Evolutionary conservation across 148 eudicot genomes (phyloP).

Genomic region (Rhododendron henanense): DNA sequence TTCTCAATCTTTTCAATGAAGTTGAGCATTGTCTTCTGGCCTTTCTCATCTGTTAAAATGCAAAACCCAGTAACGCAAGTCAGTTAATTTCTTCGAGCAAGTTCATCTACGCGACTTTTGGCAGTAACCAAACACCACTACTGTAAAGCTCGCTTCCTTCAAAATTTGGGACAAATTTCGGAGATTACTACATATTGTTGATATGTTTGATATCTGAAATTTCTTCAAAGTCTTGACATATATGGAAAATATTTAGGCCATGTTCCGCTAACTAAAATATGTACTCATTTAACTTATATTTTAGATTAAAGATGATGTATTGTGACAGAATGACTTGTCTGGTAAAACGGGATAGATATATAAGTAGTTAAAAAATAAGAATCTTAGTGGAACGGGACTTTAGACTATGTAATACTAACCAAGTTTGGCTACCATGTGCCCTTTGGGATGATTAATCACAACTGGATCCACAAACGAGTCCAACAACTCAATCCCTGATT

Average conservation of each 20-base stretch:
- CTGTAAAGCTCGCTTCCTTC: too few relatives aligned
- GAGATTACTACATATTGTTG: neutral
- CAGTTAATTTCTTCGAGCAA: too few relatives aligned
- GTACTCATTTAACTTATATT: too few relatives aligned
- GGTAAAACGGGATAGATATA: too few relatives aligned
- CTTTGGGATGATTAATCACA: conserved; percentile 17
- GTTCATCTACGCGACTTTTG: too few relatives aligned
- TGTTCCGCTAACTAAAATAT: too few relatives aligned
- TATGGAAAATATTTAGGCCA: neutral
- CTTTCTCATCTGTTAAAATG: conserved; percentile 13
- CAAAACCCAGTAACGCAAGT: neutral
- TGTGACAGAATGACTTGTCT: too few relatives aligned
- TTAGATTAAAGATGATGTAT: too few relatives aligned
- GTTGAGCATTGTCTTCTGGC: conserved; percentile 10
- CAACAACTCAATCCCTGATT: neutral
- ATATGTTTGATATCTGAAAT: neutral
- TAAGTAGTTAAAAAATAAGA: too few relatives aligned
- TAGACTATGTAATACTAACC: conserved; percentile 13
- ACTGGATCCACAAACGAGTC: too few relatives aligned
- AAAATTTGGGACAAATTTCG: too few relatives aligned
- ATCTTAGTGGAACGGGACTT: too few relatives aligned
- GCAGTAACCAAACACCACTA: neutral
- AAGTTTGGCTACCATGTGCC: conserved; percentile 19
- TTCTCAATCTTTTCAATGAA: conserved; percentile 18
- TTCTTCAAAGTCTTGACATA: neutral